Evolutionary conservation across 176 grass and related monocot genomes (phyloP), one percentile per base, ranked within the genome.

Genomic region (Dendrocalamus sinicus): DNA sequence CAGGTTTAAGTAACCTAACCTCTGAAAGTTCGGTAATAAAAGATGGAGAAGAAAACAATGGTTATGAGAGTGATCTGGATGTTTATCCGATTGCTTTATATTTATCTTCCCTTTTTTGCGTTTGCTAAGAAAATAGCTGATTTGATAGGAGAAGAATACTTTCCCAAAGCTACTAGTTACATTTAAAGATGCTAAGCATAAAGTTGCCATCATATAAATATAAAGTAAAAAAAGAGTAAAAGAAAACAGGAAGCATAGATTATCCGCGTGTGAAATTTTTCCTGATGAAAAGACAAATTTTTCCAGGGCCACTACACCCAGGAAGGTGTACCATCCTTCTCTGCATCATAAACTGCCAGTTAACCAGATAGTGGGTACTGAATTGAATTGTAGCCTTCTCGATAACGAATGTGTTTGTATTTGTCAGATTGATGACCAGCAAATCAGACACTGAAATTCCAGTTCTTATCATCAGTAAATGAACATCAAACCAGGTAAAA

Each of bases 301-400:
- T 83, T 87, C 35, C 41, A 83, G 47, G 85, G 59, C 83, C 80
- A 92, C 84, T 81, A 53, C 65, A 83, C 82, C 73, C 92, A 91
- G 92, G 78, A 90, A 86, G 88, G 86, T 97, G 77, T 52, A 89
- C 51, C 88, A 81, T 92, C 59, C 76, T 80, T 91, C 37, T 86
- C 86, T 70, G 61, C 76, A 64, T 41, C 50, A 69, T 43, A 78
- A 72, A 53, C 55, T 53, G 54, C 64, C 54, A 79, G 76, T 62
- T 72, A 86, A 80, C 55, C 67, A 88, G 64, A 54, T 22, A 14
- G 54, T 72, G 67, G 43, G 65, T 84, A 64, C 55, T 46, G 65
- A 63, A 77, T 22, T 24, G 22, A 63, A 28, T 85, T 72, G 80
- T 78, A 55, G 2, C 26, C 44, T 65, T 67, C 79, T 70, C 24